Evolutionary conservation across 495 filamentous ascomycete species (phyloP), one percentile per base, ranked within the genome.

Genomic region (Achaetomiella virescens): DNA sequence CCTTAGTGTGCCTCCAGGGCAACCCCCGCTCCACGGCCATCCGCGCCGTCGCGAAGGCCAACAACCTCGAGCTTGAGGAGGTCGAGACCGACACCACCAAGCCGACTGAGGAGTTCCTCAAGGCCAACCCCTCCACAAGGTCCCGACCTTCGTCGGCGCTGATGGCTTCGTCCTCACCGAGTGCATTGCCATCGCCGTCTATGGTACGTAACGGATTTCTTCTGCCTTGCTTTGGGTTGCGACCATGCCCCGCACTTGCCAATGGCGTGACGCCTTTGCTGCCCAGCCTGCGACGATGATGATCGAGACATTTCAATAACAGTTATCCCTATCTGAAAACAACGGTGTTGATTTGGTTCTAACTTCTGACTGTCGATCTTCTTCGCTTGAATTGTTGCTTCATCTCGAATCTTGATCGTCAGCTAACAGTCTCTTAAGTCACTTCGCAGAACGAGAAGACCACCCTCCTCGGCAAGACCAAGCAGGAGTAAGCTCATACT

Each of bases 391-490:
- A 46, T 63, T 43, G 53, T 52, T 22, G 21, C 8, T 44, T 50
- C 51, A 46, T 56, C 29, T 22, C 47, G 65, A 60, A 58, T 64
- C 31, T 61, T 55, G 57, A 56, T 45, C 54, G 37, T 6, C 46
- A 48, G 70, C 80, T 72, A 77, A 68, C 61, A 54, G 22, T 47
- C 22, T 38, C 36, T 38, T 36, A 70, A 98, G 93, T 99, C 68
- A 90, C 93, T 69, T 96, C 93, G 65, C 93, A 99, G 79, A 97
- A 99, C 74, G 93, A 97, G 85, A 97, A 97, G 84, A 99, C 95
- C 61, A 91, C 90, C 61, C 89, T 99, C 48, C 81, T 99, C 58
- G 93, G 93, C 68, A 97, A 97, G 84, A 97, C 91, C 77, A 99
- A 99, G 86, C 91, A 97, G 78, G 93, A 99, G 81, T 89, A 84